phyloP scores from a whole-genome alignment of 2,329 filamentous ascomycete species.

The Fusarium dlaminii region DNA sequence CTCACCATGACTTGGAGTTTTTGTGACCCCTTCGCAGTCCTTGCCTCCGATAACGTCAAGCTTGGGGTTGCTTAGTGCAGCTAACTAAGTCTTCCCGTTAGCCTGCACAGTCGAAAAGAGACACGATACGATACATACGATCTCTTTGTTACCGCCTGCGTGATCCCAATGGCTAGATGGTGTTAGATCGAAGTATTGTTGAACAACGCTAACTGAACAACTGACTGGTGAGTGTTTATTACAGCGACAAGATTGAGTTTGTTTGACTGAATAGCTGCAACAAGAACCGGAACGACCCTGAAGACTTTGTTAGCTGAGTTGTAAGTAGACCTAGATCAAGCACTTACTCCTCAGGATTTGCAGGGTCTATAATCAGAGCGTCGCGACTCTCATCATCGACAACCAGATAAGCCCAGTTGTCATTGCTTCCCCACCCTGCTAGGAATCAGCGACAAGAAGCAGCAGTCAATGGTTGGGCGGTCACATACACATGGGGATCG shows the following conservation, averaged over 20 bases:
- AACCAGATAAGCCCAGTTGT: not conserved
- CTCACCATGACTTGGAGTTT: not conserved
- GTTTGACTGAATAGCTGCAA: not conserved
- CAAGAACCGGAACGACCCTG: not conserved
- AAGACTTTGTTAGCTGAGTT: not conserved
- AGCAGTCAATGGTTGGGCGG: accelerated
- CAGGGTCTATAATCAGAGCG: not conserved
- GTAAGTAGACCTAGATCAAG: not conserved
- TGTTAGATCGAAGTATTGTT: not conserved
- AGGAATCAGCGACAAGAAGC: not conserved
- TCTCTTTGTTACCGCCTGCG: not conserved
- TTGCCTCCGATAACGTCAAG: not conserved
- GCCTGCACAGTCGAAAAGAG: not conserved
- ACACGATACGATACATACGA: not conserved
- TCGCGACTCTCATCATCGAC: not conserved
- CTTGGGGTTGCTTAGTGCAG: not conserved
- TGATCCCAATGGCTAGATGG: not conserved
- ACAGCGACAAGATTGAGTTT: not conserved
- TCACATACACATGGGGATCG: not conserved
- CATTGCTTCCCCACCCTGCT: not conserved
- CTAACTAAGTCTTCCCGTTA: not conserved
- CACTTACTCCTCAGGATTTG: not conserved
- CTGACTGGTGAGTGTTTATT: not conserved
- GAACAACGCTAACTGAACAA: accelerated
- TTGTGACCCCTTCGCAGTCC: not conserved